A percentile compares a stretch with the other conserved stretches of the same genome.
phyloP scores from a whole-genome alignment of 2,329 filamentous ascomycete species.

The Colletotrichum sp. region DNA sequence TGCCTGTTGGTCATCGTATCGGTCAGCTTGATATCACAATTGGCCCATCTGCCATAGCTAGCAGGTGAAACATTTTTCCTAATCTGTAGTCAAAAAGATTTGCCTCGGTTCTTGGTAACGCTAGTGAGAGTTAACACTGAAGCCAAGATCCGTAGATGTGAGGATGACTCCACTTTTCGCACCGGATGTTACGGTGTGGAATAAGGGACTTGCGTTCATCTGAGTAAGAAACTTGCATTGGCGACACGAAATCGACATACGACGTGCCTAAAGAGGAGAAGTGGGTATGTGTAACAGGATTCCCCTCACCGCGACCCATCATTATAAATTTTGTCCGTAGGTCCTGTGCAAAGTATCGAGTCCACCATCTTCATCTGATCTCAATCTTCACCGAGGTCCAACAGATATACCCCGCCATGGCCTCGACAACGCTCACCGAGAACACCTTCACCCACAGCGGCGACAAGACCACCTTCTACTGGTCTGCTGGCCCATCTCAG shows the following conservation, averaged over 20 bases:
- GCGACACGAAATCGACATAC: not conserved
- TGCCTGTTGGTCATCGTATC: not conserved
- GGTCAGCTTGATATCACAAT: not conserved
- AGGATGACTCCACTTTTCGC: not conserved
- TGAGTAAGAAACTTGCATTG: not conserved
- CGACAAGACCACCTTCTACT: conserved; percentile 32
- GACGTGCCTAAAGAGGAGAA: not conserved
- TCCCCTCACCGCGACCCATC: not conserved
- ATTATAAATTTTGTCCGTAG: not conserved
- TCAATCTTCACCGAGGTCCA: not conserved
- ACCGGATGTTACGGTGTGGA: not conserved
- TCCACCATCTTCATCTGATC: not conserved
- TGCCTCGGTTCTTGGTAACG: not conserved
- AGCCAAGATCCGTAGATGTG: not conserved
- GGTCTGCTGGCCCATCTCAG: conserved; percentile 28
- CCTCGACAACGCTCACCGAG: not conserved
- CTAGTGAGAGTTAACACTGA: rapidly evolving
- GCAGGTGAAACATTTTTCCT: not conserved
- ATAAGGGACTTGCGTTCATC: not conserved
- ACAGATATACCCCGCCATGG: not conserved
- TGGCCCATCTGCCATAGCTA: not conserved
- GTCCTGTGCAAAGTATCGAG: not conserved
- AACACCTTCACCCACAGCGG: conserved; percentile 21
- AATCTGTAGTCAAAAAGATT: not conserved
- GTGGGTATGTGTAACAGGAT: not conserved